These are phyloP conservation scores for Xylaria arbuscula DNA, from an alignment of 2,329 filamentous ascomycete genomes.

Conservation along the genomic window DNA sequence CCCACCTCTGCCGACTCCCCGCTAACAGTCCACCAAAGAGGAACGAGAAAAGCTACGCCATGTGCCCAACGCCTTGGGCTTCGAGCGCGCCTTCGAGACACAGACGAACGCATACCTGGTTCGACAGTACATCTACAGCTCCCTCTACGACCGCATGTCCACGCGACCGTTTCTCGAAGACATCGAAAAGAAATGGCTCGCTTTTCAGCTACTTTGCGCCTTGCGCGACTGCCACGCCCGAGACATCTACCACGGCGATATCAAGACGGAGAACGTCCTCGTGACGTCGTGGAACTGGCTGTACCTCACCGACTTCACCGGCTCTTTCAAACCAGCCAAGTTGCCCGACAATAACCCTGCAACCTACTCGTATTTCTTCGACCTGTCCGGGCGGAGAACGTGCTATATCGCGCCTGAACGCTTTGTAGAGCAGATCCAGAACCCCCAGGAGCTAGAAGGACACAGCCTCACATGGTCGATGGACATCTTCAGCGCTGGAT, in stretches of 20 bases:
- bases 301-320: constrained; percentile 96
- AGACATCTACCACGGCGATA: constrained; percentile 95
- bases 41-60: constrained; percentile 83
- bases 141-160: constrained; percentile 95
- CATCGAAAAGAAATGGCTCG: constrained; percentile 98
- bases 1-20: background rate
- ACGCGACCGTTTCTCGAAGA: constrained; percentile 96
- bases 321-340: constrained; percentile 92
- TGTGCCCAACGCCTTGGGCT: constrained; percentile 90
- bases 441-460: constrained; percentile 65
- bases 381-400: constrained; percentile 88
- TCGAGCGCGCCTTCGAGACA: constrained; percentile 92
- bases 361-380: constrained; percentile 98
- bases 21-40: constrained; percentile 58
- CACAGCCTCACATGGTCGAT: constrained; percentile 85
- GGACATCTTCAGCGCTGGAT: constrained; percentile 98
- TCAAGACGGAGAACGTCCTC: constrained; percentile 96
- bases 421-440: constrained; percentile 68
- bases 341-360: constrained; percentile 96
- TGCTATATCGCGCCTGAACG: constrained; percentile 96
- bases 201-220: constrained; percentile 93
- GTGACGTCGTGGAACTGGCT: constrained; percentile 99
- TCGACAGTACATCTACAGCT: constrained; percentile 95
- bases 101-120: constrained; percentile 92
- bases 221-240: constrained; percentile 90